Base-by-base conservation (phyloP, 352 stramenopile species). In the Thalassiosira mediterranea region DNA sequence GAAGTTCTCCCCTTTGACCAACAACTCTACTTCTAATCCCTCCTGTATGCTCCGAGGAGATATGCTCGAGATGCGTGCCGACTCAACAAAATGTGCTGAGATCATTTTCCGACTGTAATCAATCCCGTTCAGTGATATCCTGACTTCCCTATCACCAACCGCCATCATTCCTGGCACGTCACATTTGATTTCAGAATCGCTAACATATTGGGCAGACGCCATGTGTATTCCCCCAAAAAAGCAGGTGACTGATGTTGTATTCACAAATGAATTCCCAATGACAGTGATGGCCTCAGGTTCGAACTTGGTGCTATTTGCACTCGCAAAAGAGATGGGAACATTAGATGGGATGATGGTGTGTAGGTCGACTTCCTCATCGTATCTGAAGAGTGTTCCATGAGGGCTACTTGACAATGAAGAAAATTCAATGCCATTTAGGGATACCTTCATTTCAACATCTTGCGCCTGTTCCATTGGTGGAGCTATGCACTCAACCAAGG, bases 21-120 rank as follows among this genome's bases (percentile, higher is more conserved):
- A 79, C 13, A 98, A 72, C 1, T 79, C 42, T 2, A 92, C 94
- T 26, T 94, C 93, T 7, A 87, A 86, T 60, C 78, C 84, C 32
- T 81, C 71, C 49, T 79, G 61, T 26, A 86, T 59, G 40, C 21
- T 86, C 52, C 37, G 23, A 23, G 84, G 84, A 51, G 17, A 61
- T n/a, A 86, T 37, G 48, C 48, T 72, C 46, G 83, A 86, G 29
- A 97, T 81, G 0, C 75, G 60, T 17, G 88, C 80, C 7, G 81
- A 32, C 4, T 66, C 28, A 19, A 88, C 76, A 59, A 96, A 96
- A 1, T 75, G 79, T 72, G 94, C 95, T 4, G 79, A 40, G 0
- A 91, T 75, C 3, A 73, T 78, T 75, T 94, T 94, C 4, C 82
- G 47, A 3, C 91, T 94, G 49, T 95, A 98, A 40, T 98, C 95